phyloP scores from a whole-genome alignment of 202 grass and related monocot species.

The Zizania palustris region DNA sequence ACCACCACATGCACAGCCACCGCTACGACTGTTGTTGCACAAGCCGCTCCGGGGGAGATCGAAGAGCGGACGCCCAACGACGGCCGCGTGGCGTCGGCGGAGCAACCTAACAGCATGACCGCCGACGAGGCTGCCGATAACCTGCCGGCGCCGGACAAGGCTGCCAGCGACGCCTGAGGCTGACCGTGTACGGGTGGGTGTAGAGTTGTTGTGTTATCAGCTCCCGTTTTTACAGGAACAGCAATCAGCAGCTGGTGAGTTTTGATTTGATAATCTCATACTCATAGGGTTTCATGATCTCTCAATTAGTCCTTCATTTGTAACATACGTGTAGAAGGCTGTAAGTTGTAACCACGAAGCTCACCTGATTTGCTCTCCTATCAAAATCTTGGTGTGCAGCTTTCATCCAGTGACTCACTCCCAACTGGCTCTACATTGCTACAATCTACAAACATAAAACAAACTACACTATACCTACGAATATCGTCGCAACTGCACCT shows the following conservation, averaged over 20 bases:
- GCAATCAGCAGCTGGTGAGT: constrained; percentile 58
- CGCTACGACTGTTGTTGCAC: constrained; percentile 24
- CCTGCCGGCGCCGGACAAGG: constrained; percentile 52
- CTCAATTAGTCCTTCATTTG: not conserved
- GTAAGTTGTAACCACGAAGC: constrained; percentile 29
- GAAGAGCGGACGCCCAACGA: constrained; percentile 70
- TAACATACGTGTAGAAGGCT: constrained; percentile 50
- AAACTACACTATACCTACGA: too few species aligned
- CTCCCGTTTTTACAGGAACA: constrained; percentile 49
- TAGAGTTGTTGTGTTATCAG: constrained; percentile 19
- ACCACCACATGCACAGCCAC: constrained; percentile 25
- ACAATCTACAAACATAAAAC: not conserved
- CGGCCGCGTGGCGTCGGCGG: constrained; percentile 33
- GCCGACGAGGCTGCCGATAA: constrained; percentile 56
- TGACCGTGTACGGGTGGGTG: not conserved
- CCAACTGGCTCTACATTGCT: not conserved
- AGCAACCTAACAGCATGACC: constrained; percentile 44
- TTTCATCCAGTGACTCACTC: not conserved
- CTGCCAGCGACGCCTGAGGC: constrained; percentile 38
- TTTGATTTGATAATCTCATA: constrained; percentile 52
- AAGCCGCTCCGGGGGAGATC: constrained; percentile 45
- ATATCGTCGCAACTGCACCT: too few species aligned
- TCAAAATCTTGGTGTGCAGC: constrained; percentile 4
- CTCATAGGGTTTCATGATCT: constrained; percentile 42
- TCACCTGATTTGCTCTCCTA: constrained; percentile 2